Evolutionary conservation across 352 stramenopile genomes (phyloP), one percentile per base, ranked within the genome.

Genomic region (Phytophthora foliorum): DNA sequence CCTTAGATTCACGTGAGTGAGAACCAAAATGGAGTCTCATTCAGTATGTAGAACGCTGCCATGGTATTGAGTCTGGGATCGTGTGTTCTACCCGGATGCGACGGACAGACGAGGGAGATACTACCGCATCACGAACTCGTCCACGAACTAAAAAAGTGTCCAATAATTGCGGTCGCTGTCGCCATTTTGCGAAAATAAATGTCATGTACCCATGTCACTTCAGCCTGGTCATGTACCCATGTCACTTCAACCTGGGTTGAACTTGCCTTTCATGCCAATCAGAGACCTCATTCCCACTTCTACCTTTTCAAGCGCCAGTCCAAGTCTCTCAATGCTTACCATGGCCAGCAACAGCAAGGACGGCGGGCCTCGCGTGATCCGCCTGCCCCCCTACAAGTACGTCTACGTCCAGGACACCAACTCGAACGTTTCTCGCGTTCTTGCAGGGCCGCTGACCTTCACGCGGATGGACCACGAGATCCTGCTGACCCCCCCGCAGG

Each of bases 381-480:
- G 83, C 53, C 72, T 94, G 21, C 71, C 87, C 44, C 84, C 87
- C 0, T 92, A 94, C 82, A 91, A 94, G 67, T 94, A 92, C 53
- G 80, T 94, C 2, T 82, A 94, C 61, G 80, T 94, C 63, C 87
- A 93, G 7, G 87, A 94, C 74, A 94, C 87, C 60, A 94, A 94
- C 80, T 90, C 82, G 46, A 94, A 94, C 49, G 85, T 94, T 16
- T 88, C 87, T 31, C 84, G 87, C 57, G 87, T 94, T 70, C 79
- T 94, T 58, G 86, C 78, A 0, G 87, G 87, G 0, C 87, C 87
- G 49, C 73, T 91, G 25, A 94, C 85, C 42, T 94, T 93, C 74
- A 94, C 87, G 36, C 81, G 87, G 2, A 83, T 93, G 61, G 87
- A 94, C 56, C 87, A 94, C 55, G 87, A 94, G 54, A 78, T 91